Base-by-base conservation (phyloP, 2,329 filamentous ascomycete genomes). In the Fusarium graminum region DNA sequence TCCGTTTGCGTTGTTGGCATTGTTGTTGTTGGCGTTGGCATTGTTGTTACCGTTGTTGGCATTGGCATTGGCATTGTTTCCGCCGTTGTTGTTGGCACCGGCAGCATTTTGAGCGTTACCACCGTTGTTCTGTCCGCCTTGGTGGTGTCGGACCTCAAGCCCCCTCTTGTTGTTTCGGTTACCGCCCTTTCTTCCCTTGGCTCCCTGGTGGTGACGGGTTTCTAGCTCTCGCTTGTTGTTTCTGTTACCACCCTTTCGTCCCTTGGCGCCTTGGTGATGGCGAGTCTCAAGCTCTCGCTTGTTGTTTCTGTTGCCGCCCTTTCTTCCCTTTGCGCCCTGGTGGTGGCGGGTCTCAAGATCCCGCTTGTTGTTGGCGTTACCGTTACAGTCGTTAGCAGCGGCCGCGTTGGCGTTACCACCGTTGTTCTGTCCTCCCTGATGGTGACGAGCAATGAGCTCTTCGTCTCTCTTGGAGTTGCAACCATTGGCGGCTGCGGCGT, bases 381-480 rank as follows among this genome's bases (percentile, higher is more conserved):
- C 38, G 17, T 56, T 56, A 52, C 39, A 38, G 13, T 9, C 9
- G 1, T 36, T 39, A 13, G 14, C 38, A 17, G 28, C 36, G 16
- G 22, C 56, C 10, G 13, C 22, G 13, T 38, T 30, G 2, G 47
- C 26, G 2, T 52, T 42, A 8, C 17, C 53, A 7, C 43, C 43
- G 4, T 11, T 19, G 6, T 56, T 49, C 16, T 60, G 26, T 2
- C 32, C 55, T 19, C 54, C 55, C 8, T 60, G 54, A 14, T 59
- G 56, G 38, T 59, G 56, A 6, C 55, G 55, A 7, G 55, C 13
- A 12, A 49, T 52, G 12, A 59, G 39, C 16, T 36, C 34, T 16
- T 36, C 34, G 4, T 40, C 53, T 10, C 56, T 43, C 53, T 59
- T 59, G 29, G 25, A 26, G 50, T 52, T 52, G 40, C 50, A 52